Base-by-base conservation (phyloP, 306 rosid genomes). In the Betula pendula region DNA sequence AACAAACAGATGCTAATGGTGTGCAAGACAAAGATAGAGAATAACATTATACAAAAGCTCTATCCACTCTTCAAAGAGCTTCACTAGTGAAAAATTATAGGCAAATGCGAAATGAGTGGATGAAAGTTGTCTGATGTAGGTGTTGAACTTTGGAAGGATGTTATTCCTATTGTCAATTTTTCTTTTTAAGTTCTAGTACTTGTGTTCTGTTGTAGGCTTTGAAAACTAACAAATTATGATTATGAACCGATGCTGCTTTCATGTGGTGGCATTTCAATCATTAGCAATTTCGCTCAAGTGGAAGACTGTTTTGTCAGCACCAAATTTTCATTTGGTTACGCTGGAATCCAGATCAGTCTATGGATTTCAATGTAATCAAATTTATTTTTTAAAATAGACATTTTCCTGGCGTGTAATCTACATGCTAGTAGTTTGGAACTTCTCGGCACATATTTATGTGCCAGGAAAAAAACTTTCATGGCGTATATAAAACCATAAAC, bases 71-170 rank as follows among this genome's bases (percentile, higher is more conserved):
- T 38, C 98, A 96, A 77, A 83, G 99, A 77, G 65, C 98, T 71
- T 89, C 98, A 0, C 81, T 96, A 43, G 98, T 92, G 35, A 97
- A 96, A 75, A 92, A 96, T 77, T 96, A 98, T 0, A 88, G 98
- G 85, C 97, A 92, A 83, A 96, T 91, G 85, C 99, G 98, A 0
- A 90, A 85, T 27, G 98, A 96, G 73, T 78, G 98, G 82, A 96
- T 92, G 98, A 77, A 67, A 31, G 91, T 87, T 96, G 79, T 67
- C 89, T 47, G 91, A 86, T 51, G 99, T 90, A 68, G 55, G 92
- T 70, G 1, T 84, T 47, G 8, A 12, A 13, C 45, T 17, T 75
- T 42, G 40, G 43, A 40, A 14, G 40, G 20, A 12, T 38, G 43
- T 0, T 24, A 4, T 76, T 29, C 11, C 19, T 22, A 3, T 68